phyloP scores from a whole-genome alignment of 148 eudicot genomes.

The Cornus kousa region DNA sequence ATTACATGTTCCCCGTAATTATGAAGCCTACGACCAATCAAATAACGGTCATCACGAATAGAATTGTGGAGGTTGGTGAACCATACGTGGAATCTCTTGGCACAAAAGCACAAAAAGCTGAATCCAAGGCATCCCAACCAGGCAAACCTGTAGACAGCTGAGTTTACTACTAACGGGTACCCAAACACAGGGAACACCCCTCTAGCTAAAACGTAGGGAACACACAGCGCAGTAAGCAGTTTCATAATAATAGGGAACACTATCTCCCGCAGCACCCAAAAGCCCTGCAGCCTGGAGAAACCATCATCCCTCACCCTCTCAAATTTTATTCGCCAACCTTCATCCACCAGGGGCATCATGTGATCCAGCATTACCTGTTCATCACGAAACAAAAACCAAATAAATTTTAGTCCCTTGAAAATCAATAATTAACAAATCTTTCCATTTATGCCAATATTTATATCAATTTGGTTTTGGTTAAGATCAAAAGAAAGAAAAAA shows the following conservation, averaged over 20 bases:
- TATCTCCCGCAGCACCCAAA: conserved; percentile 95
- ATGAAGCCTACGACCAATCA: conserved; percentile 91
- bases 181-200: conserved; percentile 88
- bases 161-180: conserved; percentile 81
- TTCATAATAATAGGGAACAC: conserved; percentile 84
- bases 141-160: conserved; percentile 91
- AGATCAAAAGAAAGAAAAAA: too few species aligned
- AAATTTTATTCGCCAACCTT: conserved; percentile 81
- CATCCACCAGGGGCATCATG: conserved; percentile 87
- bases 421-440: not conserved
- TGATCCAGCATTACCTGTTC: conserved; percentile 91
- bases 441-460: not conserved
- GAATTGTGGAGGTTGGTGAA: conserved; percentile 97
- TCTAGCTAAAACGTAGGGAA: conserved; percentile 86
- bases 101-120: conserved; percentile 73
- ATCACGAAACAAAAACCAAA: conserved; percentile 1
- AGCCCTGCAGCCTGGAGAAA: conserved; percentile 82
- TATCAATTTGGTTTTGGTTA: not conserved
- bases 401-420: not conserved
- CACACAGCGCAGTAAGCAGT: conserved; percentile 85
- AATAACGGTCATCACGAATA: conserved; percentile 88
- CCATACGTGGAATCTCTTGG: conserved; percentile 92
- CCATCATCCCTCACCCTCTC: conserved; percentile 96
- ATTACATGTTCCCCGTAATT: conserved; percentile 60
- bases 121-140: conserved; percentile 90